These are phyloP conservation scores for Tetrapisispora iriomotensis DNA, from an alignment of 805 yeast genomes.

Conservation along the genomic window DNA sequence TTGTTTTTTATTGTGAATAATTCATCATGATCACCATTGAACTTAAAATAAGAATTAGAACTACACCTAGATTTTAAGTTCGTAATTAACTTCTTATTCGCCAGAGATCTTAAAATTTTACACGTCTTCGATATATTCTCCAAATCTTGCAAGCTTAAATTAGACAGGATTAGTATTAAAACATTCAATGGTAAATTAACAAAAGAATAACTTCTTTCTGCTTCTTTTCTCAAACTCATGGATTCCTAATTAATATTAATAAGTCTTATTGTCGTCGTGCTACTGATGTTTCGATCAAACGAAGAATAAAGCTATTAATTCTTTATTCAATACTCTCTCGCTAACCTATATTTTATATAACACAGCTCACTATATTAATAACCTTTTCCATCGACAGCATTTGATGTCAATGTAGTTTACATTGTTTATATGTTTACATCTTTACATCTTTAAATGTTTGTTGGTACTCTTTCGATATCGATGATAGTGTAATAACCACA, in stretches of 20 bases:
- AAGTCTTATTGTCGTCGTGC: background rate
- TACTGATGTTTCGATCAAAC: background rate
- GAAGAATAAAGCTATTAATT: background rate
- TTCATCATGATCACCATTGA: background rate
- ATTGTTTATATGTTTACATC: too few species aligned
- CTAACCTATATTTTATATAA: too few species aligned
- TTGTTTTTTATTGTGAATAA: background rate
- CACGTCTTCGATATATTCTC: constrained; percentile 16
- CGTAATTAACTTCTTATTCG: constrained; percentile 14
- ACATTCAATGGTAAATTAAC: constrained; percentile 20
- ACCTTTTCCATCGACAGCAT: too few species aligned
- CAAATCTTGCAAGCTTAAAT: constrained; percentile 17
- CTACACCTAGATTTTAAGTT: too few species aligned
- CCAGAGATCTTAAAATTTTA: constrained; percentile 15
- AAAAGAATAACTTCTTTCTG: constrained; percentile 4
- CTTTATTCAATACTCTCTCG: too few species aligned
- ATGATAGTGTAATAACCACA: too few species aligned
- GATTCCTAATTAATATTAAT: too few species aligned
- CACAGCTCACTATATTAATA: too few species aligned
- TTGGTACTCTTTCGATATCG: too few species aligned
- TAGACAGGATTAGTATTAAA: constrained; percentile 16
- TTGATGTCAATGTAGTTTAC: too few species aligned
- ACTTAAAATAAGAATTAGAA: too few species aligned
- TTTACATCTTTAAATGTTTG: too few species aligned
- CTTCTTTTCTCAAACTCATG: background rate